phyloP scores from a whole-genome alignment of 2,329 filamentous ascomycete species.

The Tolypocladium capitatum region DNA sequence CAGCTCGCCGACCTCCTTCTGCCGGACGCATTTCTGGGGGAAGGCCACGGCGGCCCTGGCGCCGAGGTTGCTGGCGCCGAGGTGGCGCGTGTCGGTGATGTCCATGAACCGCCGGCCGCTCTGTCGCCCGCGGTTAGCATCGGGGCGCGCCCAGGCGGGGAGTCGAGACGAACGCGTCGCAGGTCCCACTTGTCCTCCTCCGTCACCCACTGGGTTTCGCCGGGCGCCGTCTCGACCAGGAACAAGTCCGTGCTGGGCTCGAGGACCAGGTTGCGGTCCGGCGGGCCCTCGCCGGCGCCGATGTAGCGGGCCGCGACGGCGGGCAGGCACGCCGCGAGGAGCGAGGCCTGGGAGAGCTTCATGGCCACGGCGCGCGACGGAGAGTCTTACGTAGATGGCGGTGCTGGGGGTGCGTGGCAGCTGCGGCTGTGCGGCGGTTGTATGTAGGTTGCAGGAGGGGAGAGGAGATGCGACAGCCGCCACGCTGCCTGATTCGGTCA shows the following conservation, averaged over 20 bases:
- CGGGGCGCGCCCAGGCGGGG: neutral
- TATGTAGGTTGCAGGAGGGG: too few species aligned
- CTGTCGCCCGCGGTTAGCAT: constrained; percentile 27
- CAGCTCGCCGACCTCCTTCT: constrained; percentile 54
- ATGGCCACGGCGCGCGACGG: constrained; percentile 17
- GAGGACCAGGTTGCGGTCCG: constrained; percentile 29
- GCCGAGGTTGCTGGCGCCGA: constrained; percentile 31
- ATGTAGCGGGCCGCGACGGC: constrained; percentile 43
- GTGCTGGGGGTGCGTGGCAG: neutral
- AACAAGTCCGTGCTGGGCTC: constrained; percentile 31
- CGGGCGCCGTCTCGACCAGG: constrained; percentile 74
- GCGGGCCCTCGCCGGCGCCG: constrained; percentile 34
- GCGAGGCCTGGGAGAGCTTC: constrained; percentile 39
- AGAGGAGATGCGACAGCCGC: neutral
- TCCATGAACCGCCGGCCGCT: constrained; percentile 86
- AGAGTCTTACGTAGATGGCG: neutral
- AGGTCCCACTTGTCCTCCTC: constrained; percentile 94
- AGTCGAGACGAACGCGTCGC: constrained; percentile 43
- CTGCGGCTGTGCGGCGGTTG: too few species aligned
- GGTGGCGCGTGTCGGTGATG: constrained; percentile 61
- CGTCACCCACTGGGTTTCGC: constrained; percentile 73
- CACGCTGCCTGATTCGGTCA: neutral
- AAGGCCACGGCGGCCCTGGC: constrained; percentile 36
- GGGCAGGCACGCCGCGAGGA: constrained; percentile 42
- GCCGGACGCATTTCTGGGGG: constrained; percentile 51